Percentiles rank a stretch among this genome's conserved stretches.
Evolutionary conservation across 257 asterid species (phyloP).

Genomic region (Petunia secreta): DNA sequence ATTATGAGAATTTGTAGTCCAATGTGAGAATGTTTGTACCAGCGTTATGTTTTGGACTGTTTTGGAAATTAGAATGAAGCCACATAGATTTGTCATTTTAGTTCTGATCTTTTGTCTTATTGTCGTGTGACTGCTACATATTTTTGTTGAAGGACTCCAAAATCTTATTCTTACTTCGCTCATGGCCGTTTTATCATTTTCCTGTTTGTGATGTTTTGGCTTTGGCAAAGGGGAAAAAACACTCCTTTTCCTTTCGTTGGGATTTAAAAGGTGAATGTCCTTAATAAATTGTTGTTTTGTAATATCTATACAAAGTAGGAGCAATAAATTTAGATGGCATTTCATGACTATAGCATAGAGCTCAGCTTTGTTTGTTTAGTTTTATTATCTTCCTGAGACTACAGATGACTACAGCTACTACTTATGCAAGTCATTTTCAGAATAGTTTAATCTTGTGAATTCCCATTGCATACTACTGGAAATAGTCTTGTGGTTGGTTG

Average conservation of each 20-base stretch:
- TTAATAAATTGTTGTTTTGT: neutral
- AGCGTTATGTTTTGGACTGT: too few relatives aligned
- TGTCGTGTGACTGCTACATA: too few relatives aligned
- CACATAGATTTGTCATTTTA: too few relatives aligned
- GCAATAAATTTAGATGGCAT: neutral
- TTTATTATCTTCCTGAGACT: neutral
- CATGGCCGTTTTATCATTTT: neutral
- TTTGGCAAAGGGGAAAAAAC: neutral
- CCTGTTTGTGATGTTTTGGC: neutral
- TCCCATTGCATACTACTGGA: conserved; percentile 2
- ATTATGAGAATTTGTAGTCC: neutral
- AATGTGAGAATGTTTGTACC: too few relatives aligned
- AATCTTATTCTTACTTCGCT: neutral
- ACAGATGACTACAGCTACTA: neutral
- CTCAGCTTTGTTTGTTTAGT: neutral
- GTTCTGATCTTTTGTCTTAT: too few relatives aligned
- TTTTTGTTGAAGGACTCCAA: too few relatives aligned
- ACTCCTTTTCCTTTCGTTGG: neutral
- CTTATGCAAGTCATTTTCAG: neutral
- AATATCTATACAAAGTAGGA: neutral
- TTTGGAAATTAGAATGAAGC: too few relatives aligned
- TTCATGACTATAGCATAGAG: neutral
- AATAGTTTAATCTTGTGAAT: neutral
- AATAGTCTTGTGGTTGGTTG: neutral
- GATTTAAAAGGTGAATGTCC: neutral